Percentiles rank a stretch among this genome's conserved stretches.
Evolutionary conservation across 495 filamentous ascomycete genomes (phyloP).

Genomic region (Aspergillus sparsus): DNA sequence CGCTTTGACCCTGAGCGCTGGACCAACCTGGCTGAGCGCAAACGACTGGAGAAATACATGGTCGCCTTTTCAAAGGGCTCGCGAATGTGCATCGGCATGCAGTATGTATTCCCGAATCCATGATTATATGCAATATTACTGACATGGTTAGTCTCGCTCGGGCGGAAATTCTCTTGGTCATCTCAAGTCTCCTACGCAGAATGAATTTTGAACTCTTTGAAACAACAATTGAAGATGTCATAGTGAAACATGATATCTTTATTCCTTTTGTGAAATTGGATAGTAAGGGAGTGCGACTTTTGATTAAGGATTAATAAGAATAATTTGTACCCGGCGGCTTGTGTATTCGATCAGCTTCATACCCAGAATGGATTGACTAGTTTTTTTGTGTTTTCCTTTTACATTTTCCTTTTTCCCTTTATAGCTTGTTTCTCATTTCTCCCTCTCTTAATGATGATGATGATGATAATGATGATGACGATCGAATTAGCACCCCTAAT

Average conservation of each 20-base stretch:
- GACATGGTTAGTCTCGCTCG: slow-evolving; percentile 32
- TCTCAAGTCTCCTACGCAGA: slow-evolving; percentile 30
- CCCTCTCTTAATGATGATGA: too few species aligned
- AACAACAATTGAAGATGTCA: slow-evolving; percentile 38
- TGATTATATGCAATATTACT: not conserved
- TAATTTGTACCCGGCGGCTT: too few species aligned
- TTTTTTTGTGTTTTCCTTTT: too few species aligned
- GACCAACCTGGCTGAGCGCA: slow-evolving; percentile 31
- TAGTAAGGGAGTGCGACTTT: slow-evolving; percentile 18
- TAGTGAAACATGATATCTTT: slow-evolving; percentile 27
- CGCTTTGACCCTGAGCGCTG: slow-evolving; percentile 49
- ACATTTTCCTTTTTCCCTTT: too few species aligned
- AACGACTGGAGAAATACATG: slow-evolving; percentile 46
- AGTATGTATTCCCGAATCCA: slow-evolving; percentile 25
- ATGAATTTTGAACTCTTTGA: slow-evolving; percentile 41
- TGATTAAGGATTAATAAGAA: slow-evolving; percentile 13
- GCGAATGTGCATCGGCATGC: slow-evolving; percentile 53
- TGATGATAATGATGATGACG: too few species aligned
- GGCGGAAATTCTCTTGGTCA: slow-evolving; percentile 36
- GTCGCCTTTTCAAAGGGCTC: slow-evolving; percentile 51
- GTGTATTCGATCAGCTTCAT: too few species aligned
- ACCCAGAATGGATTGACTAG: too few species aligned
- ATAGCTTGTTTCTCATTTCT: too few species aligned
- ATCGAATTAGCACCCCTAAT: too few species aligned
- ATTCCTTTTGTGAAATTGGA: slow-evolving; percentile 19